Conservation (phyloP, 164 flowering plant species). For the Aristolochia contorta region DNA sequence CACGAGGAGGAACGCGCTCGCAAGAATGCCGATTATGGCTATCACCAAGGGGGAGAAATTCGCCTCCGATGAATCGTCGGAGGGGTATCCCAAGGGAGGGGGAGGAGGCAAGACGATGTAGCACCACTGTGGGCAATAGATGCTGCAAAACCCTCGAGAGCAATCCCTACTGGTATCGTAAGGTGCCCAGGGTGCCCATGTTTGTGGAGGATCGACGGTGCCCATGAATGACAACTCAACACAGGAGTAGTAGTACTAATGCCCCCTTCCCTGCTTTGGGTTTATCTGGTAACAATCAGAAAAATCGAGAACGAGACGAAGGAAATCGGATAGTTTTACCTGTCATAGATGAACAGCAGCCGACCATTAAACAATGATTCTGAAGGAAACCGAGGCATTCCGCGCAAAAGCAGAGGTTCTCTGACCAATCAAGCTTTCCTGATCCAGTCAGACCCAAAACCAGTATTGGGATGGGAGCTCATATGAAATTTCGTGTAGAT, state of each 20-base stretch:
- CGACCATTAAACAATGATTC: too few relatives aligned
- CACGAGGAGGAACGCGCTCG: conserved; percentile 62
- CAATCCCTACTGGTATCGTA: conserved; percentile 54
- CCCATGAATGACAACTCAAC: conserved; percentile 28
- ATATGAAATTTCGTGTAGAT: too few relatives aligned
- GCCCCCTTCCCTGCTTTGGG: too few relatives aligned
- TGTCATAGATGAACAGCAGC: too few relatives aligned
- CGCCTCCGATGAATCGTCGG: conserved; percentile 29
- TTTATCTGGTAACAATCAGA: too few relatives aligned
- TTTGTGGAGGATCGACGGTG: conserved; percentile 37
- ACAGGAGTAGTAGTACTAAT: conserved; percentile 3
- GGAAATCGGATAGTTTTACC: too few relatives aligned
- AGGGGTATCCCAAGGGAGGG: conserved; percentile 36
- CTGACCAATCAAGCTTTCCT: too few relatives aligned
- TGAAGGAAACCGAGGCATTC: too few relatives aligned
- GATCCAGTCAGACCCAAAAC: too few relatives aligned
- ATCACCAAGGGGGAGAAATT: conserved; percentile 66
- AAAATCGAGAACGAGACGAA: too few relatives aligned
- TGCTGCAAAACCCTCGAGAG: conserved; percentile 57
- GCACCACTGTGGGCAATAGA: conserved; percentile 80
- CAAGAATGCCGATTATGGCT: conserved; percentile 62
- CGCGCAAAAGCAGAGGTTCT: too few relatives aligned
- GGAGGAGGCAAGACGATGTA: conserved; percentile 66
- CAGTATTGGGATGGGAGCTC: too few relatives aligned
- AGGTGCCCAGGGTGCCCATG: conserved; percentile 75